Percentiles rank a stretch among this genome's conserved stretches.
phyloP scores from a whole-genome alignment of 371 early-diverging fungal genomes.

The Rhizomucor miehei region DNA sequence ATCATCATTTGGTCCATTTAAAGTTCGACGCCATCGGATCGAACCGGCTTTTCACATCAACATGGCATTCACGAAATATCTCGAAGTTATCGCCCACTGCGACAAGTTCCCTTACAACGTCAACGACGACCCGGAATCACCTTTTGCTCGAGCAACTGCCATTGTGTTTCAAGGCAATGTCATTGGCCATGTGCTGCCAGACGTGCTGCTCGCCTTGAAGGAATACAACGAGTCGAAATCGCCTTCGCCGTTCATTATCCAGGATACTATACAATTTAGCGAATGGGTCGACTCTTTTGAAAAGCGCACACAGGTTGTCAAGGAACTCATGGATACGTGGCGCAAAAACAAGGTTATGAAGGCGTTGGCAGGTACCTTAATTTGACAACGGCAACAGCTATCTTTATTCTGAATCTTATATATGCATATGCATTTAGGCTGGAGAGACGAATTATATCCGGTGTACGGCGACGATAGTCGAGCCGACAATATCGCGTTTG shows the following conservation, averaged over 20 bases:
- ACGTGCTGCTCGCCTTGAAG: conserved; percentile 18
- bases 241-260: conserved; percentile 31
- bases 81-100: conserved; percentile 36
- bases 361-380: conserved; percentile 18
- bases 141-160: conserved; percentile 10
- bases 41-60: not conserved
- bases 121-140: conserved; percentile 12
- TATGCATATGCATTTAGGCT: conserved; percentile 18
- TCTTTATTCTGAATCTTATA: conserved; percentile 1
- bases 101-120: conserved; percentile 42
- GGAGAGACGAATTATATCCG: conserved; percentile 73
- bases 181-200: conserved; percentile 41
- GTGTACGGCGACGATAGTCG: conserved; percentile 57
- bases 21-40: too few relatives aligned
- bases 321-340: conserved; percentile 41
- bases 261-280: conserved; percentile 20
- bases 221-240: conserved; percentile 23
- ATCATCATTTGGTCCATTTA: too few relatives aligned
- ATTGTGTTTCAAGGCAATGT: conserved; percentile 24
- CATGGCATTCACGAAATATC: conserved; percentile 13
- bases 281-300: conserved; percentile 29
- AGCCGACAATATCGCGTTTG: conserved; percentile 51
- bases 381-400: not conserved
- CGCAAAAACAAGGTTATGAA: conserved; percentile 24
- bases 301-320: conserved; percentile 32